A percentile compares a stretch with the other conserved stretches of the same genome.
Conservation (phyloP, 2,329 filamentous ascomycete species). For the Volutella citrinella region DNA sequence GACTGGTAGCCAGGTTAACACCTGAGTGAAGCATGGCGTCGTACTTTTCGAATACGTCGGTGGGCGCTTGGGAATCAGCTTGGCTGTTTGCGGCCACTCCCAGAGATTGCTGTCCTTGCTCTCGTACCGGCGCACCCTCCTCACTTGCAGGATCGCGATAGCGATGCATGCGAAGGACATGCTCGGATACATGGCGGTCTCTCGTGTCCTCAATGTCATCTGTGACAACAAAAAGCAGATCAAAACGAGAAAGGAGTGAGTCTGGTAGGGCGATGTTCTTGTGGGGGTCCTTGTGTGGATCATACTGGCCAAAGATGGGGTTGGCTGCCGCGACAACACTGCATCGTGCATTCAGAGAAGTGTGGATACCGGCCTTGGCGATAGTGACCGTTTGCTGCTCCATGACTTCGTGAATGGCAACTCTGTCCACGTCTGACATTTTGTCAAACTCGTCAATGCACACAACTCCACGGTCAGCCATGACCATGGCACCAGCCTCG, state of each 20-base stretch:
- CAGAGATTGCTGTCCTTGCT: slow-evolving; percentile 78
- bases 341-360: slow-evolving; percentile 92
- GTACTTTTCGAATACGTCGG: slow-evolving; percentile 93
- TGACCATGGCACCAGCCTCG: slow-evolving; percentile 98
- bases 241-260: slow-evolving; percentile 95
- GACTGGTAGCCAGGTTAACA: slow-evolving; percentile 71
- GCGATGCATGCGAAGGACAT: slow-evolving; percentile 94
- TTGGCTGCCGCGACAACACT: slow-evolving; percentile 96
- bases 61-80: slow-evolving; percentile 68
- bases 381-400: slow-evolving; percentile 99
- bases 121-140: slow-evolving; percentile 90
- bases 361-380: slow-evolving; percentile 97
- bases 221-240: slow-evolving; percentile 94
- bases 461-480: slow-evolving; percentile 92
- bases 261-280: slow-evolving; percentile 97
- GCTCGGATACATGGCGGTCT: slow-evolving; percentile 89
- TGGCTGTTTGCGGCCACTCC: slow-evolving; percentile 83
- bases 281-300: slow-evolving; percentile 97
- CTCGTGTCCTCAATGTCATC: slow-evolving; percentile 95
- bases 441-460: slow-evolving; percentile 99
- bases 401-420: slow-evolving; percentile 99
- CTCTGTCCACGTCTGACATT: slow-evolving; percentile 97
- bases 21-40: slow-evolving; percentile 94
- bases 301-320: slow-evolving; percentile 96
- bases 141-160: slow-evolving; percentile 91